These are phyloP conservation scores for Coprinellus aureogranulatus DNA, from an alignment of 768 basidiomycete species.

Conservation along the genomic window DNA sequence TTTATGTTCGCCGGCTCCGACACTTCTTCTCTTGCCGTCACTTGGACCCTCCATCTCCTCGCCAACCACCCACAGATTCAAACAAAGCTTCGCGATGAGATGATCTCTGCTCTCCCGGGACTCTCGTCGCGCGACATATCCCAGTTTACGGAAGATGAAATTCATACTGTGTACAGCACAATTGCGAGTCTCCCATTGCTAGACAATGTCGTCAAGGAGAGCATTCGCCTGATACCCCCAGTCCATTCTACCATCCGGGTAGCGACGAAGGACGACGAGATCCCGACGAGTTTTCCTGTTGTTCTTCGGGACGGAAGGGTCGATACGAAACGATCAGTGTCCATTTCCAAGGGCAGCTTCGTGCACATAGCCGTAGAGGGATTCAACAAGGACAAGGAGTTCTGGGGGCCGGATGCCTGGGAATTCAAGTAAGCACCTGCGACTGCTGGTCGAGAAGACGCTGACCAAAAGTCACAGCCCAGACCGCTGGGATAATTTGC, in stretches of 20 bases:
- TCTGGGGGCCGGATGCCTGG: slow-evolving; percentile 85
- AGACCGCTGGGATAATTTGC: slow-evolving; percentile 77
- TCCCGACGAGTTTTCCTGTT: slow-evolving; percentile 71
- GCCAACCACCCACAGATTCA: slow-evolving; percentile 68
- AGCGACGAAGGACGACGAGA: slow-evolving; percentile 71
- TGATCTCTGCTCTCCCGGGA: slow-evolving; percentile 44
- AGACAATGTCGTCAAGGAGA: slow-evolving; percentile 74
- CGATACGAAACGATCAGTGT: slow-evolving; percentile 41
- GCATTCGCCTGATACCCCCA: slow-evolving; percentile 75
- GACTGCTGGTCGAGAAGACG: not conserved
- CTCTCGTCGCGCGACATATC: slow-evolving; percentile 33
- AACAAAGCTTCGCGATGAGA: slow-evolving; percentile 66
- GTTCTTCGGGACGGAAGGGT: slow-evolving; percentile 45
- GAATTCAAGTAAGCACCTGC: slow-evolving; percentile 60
- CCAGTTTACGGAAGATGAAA: slow-evolving; percentile 59
- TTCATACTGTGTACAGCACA: slow-evolving; percentile 53
- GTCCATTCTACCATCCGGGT: slow-evolving; percentile 80
- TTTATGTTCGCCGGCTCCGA: slow-evolving; percentile 92
- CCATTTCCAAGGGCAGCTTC: slow-evolving; percentile 64
- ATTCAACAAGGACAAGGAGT: slow-evolving; percentile 70
- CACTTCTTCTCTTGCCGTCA: slow-evolving; percentile 77
- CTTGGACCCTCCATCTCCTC: slow-evolving; percentile 80
- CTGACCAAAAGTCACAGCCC: slow-evolving; percentile 44
- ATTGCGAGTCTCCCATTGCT: slow-evolving; percentile 67
- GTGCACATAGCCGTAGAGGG: slow-evolving; percentile 80